Conservation (phyloP, 202 grass and related monocot genomes). For the Panicum hallii region DNA sequence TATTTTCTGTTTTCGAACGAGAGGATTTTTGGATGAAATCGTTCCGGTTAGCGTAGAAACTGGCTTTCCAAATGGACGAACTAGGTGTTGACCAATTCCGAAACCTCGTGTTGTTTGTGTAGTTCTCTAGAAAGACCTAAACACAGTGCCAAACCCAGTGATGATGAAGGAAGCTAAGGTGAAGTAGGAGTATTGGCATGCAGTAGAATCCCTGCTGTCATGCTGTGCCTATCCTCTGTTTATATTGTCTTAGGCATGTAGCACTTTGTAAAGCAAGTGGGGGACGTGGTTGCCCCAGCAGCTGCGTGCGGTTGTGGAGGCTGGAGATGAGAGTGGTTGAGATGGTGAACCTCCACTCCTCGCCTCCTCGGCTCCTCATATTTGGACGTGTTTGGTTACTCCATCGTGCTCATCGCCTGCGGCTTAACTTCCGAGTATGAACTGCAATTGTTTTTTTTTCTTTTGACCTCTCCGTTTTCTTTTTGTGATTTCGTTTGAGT, state of each 20-base stretch:
- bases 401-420: not conserved
- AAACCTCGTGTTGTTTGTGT: not conserved
- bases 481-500: no score
- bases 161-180: not conserved
- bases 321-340: constrained; percentile 13
- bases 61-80: not conserved
- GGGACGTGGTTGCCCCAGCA: constrained; percentile 30
- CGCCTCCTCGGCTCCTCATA: not conserved
- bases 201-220: not conserved
- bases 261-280: constrained; percentile 23
- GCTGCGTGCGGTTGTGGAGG: not conserved
- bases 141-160: not conserved
- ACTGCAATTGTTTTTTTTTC: not conserved
- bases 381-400: not conserved
- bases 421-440: not conserved
- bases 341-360: constrained; percentile 38
- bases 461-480: not conserved
- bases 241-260: constrained; percentile 8
- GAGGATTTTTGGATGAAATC: not conserved
- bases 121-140: not conserved
- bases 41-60: not conserved
- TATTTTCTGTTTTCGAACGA: not conserved
- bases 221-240: constrained; percentile 24
- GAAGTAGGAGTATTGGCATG: constrained; percentile 16
- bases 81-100: not conserved